Evolutionary conservation across 495 filamentous ascomycete species (phyloP), one percentile per base, ranked within the genome.

Genomic region (Sabuloglossum arenarium): DNA sequence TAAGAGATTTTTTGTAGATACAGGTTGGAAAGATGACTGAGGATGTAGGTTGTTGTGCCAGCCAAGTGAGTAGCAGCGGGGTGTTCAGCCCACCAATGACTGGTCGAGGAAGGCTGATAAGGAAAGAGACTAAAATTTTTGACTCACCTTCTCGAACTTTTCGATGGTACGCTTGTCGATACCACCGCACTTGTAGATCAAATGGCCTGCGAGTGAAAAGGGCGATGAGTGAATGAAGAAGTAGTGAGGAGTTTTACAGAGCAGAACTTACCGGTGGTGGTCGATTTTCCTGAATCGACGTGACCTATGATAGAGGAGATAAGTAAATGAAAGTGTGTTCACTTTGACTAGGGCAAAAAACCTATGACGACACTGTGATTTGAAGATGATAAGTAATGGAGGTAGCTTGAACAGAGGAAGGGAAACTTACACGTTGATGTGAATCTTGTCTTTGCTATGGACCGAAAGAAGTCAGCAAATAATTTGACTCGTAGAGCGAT

Each of bases 171-270:
- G 91, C 79, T 87, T 85, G 84, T 98, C 91, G 68, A 98, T 98
- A 84, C 91, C 91, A 83, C 91, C 91, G 78, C 91, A 98, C 65
- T 98, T 94, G 87, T 98, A 98, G 84, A 97, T 98, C 77, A 97
- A 79, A 75, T 97, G 91, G 72, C 84, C 82, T 71, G 53, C 62
- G 63, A 56, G 30, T 54, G 29, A 29, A 51, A 52, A 43, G 56
- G 21, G 10, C 32, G n/a, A 51, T 30, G 53, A 39, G 1, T 16
- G 10, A 37, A 31, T 0, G 56, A 31, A 42, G 31, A 19, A 5
- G 14, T 10, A 6, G 28, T 6, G n/a, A 39, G 10, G n/a, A 21
- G 31, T 29, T 37, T 5, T n/a, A 39, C 21, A 21, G 39, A 45
- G 53, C 14, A 9, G 59, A 63, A 11, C 75, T 74, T 75, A 78